phyloP scores from a whole-genome alignment of 495 filamentous ascomycete genomes.

The Sporormia fimetaria region DNA sequence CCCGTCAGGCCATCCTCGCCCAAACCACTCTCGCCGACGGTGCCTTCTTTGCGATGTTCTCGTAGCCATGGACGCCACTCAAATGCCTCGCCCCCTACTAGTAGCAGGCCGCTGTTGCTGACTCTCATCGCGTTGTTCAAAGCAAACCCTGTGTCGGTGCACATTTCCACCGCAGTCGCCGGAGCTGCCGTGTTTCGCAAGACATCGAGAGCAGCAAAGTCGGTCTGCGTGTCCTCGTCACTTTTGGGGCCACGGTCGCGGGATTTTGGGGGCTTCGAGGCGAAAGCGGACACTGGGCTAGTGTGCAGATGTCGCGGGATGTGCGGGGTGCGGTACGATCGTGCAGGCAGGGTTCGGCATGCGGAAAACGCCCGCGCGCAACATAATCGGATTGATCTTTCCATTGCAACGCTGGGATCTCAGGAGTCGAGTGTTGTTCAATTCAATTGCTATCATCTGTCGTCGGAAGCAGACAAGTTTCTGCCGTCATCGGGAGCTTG shows the following conservation, averaged over 20 bases:
- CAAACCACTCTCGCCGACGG: conserved; percentile 26
- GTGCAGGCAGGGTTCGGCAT: no score
- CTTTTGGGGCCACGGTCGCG: conserved; percentile 49
- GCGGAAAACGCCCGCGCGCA: not conserved
- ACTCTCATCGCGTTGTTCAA: conserved; percentile 67
- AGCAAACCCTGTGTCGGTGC: conserved; percentile 64
- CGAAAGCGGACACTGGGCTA: not conserved
- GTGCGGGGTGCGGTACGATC: no score
- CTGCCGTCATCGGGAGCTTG: not conserved
- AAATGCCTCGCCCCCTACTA: conserved; percentile 80
- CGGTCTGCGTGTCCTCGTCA: conserved; percentile 55
- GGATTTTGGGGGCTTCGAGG: conserved; percentile 27
- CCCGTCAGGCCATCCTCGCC: conserved; percentile 22
- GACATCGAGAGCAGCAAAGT: conserved; percentile 66
- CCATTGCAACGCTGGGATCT: no score
- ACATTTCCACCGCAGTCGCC: conserved; percentile 71
- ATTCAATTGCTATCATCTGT: no score
- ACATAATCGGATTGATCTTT: no score
- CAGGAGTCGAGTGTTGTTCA: no score
- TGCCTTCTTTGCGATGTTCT: conserved; percentile 20
- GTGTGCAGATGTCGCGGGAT: conserved; percentile 5
- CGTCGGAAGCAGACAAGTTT: not conserved
- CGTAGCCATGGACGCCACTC: conserved; percentile 69
- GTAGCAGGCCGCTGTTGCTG: conserved; percentile 52
- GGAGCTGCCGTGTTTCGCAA: conserved; percentile 65